Evolutionary conservation across 2,329 filamentous ascomycete genomes (phyloP), one percentile per base, ranked within the genome.

Genomic region (Hymenoscyphus fraxineus): DNA sequence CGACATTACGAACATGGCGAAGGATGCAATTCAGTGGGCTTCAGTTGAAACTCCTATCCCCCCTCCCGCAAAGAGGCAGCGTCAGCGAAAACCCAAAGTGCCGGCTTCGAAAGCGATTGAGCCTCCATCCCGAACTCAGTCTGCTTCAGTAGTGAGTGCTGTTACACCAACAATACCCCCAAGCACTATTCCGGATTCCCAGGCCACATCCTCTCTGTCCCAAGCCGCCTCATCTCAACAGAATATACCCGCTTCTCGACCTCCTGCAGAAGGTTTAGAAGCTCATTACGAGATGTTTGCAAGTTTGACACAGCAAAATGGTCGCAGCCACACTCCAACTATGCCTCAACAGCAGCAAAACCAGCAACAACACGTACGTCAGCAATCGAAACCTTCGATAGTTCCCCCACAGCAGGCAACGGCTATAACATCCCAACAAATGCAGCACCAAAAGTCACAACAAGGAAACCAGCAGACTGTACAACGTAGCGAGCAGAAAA

Each of bases 31-130:
- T 39, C 73, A 75, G 64, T 74, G 73, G 69, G 65, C 66, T 56
- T 59, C 70, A 38, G 68, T 72, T 10, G 72, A 71, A 22, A 66
- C 64, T 38, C 63, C 47, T 16, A 65, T 69, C 41, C 65, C 71
- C 1, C 76, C 77, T 13, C 69, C 75, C 51, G 65, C 77, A 1
- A 80, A 80, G 64, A 73, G 77, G 38, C 76, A 76, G 62, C 75
- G 78, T 38, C 77, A 77, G 62, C 73, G 77, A 13, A 80, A 78
- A 63, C 72, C 71, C 19, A 77, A 75, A 58, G 74, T 75, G 15
- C 55, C 60, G 13, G 35, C 54, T 44, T 13, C 73, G 16, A 71
- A 66, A 60, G 15, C 66, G 39, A 58, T 65, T 65, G 61, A 75
- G 57, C 66, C 69, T 54, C 66, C 70, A 10, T 65, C 69, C 57